Conservation (phyloP, 176 grass and related monocot genomes). For the Chloris gayana region DNA sequence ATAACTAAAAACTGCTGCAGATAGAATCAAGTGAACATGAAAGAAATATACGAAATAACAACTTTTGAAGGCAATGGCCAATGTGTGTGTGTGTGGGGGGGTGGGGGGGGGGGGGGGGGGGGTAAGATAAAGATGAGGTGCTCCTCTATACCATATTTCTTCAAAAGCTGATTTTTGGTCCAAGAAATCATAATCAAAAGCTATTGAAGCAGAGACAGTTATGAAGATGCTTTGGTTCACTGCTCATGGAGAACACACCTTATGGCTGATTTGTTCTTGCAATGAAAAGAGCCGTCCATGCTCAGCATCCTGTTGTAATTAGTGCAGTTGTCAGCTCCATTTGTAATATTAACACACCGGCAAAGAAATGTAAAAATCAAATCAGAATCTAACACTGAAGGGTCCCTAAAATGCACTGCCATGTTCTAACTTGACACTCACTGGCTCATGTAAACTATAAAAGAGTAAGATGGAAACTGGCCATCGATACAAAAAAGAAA, state of each 20-base stretch:
- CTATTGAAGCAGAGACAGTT: conserved; percentile 3
- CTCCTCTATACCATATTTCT: background rate
- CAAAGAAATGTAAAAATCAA: background rate
- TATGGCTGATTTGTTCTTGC: conserved; percentile 86
- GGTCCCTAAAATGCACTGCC: background rate
- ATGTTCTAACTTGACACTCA: background rate
- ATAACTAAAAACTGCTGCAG: background rate
- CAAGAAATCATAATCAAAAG: background rate
- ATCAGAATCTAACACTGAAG: background rate
- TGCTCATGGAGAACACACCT: conserved; percentile 45
- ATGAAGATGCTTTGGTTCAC: conserved; percentile 23
- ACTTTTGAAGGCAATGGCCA: background rate
- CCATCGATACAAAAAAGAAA: background rate
- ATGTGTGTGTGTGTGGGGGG: too few relatives aligned
- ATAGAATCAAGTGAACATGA: background rate
- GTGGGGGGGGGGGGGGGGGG: too few relatives aligned
- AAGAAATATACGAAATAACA: background rate
- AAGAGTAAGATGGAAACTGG: too few relatives aligned
- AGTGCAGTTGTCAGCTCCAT: background rate
- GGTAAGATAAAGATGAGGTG: background rate
- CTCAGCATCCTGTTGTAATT: conserved; percentile 52
- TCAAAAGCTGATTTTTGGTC: background rate
- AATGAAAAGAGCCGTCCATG: conserved; percentile 75
- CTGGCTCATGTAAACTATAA: background rate
- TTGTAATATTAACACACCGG: background rate